phyloP scores from a whole-genome alignment of 768 basidiomycete genomes.

The Boletus coccyginus region DNA sequence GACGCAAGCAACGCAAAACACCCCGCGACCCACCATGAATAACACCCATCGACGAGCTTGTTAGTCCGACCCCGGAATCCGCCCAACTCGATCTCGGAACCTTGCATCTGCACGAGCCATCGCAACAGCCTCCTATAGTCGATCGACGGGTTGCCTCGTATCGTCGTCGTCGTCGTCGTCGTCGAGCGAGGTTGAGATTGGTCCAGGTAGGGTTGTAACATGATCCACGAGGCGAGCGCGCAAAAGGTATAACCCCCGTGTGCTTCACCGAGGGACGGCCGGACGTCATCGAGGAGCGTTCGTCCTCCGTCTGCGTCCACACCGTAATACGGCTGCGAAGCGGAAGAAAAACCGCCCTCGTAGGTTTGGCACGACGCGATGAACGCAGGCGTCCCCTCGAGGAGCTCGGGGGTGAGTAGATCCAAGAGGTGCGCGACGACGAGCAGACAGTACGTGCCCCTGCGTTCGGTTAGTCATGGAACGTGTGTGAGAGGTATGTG shows the following conservation, averaged over 20 bases:
- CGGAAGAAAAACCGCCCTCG: slow-evolving; percentile 90
- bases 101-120: slow-evolving; percentile 89
- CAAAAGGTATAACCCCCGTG: slow-evolving; percentile 99
- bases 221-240: slow-evolving; percentile 78
- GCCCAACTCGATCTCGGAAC: slow-evolving; percentile 75
- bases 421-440: slow-evolving; percentile 80
- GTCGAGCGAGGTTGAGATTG: not conserved
- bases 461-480: slow-evolving; percentile 23
- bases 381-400: slow-evolving; percentile 72
- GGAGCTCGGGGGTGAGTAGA: slow-evolving; percentile 84
- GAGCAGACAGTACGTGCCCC: slow-evolving; percentile 93
- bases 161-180: not conserved
- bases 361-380: slow-evolving; percentile 93
- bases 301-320: slow-evolving; percentile 13
- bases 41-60: slow-evolving; percentile 99
- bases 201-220: slow-evolving; percentile 60
- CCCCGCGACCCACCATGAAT: slow-evolving; percentile 99
- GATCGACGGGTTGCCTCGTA: slow-evolving; percentile 36
- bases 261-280: slow-evolving; percentile 88
- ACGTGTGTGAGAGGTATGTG: not conserved
- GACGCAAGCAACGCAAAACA: slow-evolving; percentile 76
- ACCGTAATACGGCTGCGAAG: slow-evolving; percentile 67
- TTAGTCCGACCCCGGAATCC: slow-evolving; percentile 94
- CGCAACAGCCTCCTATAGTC: slow-evolving; percentile 61
- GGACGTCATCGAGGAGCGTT: slow-evolving; percentile 42